Evolutionary conservation across 305 asterid species (phyloP).

Genomic region (Solanum hybrid): DNA sequence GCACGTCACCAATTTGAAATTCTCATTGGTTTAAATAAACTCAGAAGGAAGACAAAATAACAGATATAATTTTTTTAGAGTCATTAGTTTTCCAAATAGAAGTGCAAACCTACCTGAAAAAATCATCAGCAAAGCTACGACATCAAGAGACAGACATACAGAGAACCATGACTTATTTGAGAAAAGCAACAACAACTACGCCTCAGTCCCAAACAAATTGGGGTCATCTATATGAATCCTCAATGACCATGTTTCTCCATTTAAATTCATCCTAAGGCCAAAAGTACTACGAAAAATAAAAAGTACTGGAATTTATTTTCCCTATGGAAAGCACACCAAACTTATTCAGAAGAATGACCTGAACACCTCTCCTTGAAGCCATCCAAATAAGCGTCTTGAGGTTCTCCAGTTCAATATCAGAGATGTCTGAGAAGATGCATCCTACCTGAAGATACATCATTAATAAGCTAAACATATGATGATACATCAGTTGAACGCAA

Average conservation of each 20-base stretch:
- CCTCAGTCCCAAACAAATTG: background rate
- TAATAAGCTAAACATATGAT: background rate
- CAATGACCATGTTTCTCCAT: background rate
- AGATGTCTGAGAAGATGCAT: constrained; percentile 42
- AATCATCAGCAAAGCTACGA: background rate
- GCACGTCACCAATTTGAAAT: constrained; percentile 17
- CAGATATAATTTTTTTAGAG: background rate
- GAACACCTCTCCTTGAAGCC: constrained; percentile 52
- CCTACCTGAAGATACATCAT: constrained; percentile 51
- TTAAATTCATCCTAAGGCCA: background rate
- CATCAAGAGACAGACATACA: background rate
- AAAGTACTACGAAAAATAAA: background rate
- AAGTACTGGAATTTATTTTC: background rate
- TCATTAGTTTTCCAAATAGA: background rate
- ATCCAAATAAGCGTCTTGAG: constrained; percentile 51
- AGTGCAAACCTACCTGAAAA: background rate
- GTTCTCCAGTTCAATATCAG: constrained; percentile 45
- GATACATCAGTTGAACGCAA: background rate
- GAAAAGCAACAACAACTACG: background rate
- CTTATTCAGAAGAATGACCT: constrained; percentile 33
- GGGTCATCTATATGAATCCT: background rate
- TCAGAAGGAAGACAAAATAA: background rate
- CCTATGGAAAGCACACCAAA: background rate
- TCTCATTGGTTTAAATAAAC: constrained; percentile 2
- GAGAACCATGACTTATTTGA: background rate